Evolutionary conservation across 2,329 filamentous ascomycete genomes (phyloP).

Genomic region (Calonectria pseudoturangicola): DNA sequence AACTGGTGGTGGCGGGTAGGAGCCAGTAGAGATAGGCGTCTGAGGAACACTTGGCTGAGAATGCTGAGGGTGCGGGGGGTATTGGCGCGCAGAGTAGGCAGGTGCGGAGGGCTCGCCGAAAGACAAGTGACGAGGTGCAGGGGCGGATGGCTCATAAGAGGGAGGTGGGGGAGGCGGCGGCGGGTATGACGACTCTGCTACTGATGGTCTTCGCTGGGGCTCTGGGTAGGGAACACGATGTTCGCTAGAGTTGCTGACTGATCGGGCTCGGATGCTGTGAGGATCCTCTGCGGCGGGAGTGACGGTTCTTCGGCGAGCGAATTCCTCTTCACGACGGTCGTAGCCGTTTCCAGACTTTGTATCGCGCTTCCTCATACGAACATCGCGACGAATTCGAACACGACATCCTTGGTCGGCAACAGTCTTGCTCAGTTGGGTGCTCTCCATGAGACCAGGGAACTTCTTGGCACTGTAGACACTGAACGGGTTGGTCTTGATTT

Average conservation of each 20-base stretch:
- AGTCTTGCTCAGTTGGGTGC: conserved; percentile 89
- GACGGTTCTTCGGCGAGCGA: conserved; percentile 61
- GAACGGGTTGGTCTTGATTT: conserved; percentile 91
- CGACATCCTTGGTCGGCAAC: conserved; percentile 98
- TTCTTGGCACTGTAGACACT: conserved; percentile 98
- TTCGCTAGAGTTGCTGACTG: conserved; percentile 75
- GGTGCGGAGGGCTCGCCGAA: conserved; percentile 59
- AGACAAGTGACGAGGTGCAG: conserved; percentile 57
- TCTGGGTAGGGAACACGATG: conserved; percentile 67
- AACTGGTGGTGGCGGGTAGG: conserved; percentile 59
- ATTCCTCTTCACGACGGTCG: conserved; percentile 80
- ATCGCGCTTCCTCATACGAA: conserved; percentile 91
- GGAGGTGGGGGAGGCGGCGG: conserved; percentile 62
- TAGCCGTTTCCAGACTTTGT: conserved; percentile 75
- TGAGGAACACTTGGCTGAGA: conserved; percentile 59
- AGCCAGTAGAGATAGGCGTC: conserved; percentile 58
- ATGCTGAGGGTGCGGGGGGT: conserved; percentile 58
- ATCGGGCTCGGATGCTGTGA: conserved; percentile 70
- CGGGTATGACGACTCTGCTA: conserved; percentile 65
- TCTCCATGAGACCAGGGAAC: conserved; percentile 94
- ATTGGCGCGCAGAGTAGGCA: conserved; percentile 58
- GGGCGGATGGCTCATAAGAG: conserved; percentile 56
- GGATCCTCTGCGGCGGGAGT: conserved; percentile 60
- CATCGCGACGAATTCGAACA: conserved; percentile 95
- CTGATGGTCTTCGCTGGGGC: conserved; percentile 67